These are phyloP conservation scores for Spirogloea muscicola DNA, from an alignment of 139 green algal species.

Conservation along the genomic window DNA sequence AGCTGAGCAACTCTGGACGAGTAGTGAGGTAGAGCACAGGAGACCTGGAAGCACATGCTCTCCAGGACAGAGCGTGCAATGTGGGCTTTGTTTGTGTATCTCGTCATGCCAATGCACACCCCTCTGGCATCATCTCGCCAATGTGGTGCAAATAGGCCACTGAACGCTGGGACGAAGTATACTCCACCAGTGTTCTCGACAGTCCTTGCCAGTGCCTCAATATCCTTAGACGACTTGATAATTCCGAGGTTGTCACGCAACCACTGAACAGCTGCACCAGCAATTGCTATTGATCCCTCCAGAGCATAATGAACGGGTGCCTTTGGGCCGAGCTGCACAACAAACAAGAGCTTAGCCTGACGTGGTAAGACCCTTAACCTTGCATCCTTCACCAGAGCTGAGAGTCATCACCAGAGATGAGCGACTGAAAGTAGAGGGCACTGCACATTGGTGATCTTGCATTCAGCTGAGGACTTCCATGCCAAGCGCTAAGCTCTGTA, in stretches of 20 bases:
- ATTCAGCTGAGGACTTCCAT: no score
- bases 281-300: slow-evolving; percentile 62
- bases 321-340: no score
- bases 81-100: slow-evolving; percentile 64
- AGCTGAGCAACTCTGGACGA: no score
- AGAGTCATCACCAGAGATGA: no score
- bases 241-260: slow-evolving; percentile 75
- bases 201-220: slow-evolving; percentile 55
- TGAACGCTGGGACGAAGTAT: slow-evolving; percentile 95
- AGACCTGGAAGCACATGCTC: slow-evolving; percentile 84
- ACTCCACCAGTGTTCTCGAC: slow-evolving; percentile 70
- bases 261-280: slow-evolving; percentile 47
- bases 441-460: no score
- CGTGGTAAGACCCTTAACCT: no score
- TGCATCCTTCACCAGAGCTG: no score
- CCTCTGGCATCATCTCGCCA: slow-evolving; percentile 84
- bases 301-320: slow-evolving; percentile 92
- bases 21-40: neutral
- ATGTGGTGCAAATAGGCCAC: slow-evolving; percentile 84
- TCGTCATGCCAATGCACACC: slow-evolving; percentile 75
- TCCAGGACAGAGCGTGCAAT: slow-evolving; percentile 85
- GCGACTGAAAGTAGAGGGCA: no score
- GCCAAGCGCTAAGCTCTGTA: no score
- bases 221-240: slow-evolving; percentile 58
- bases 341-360: no score